These are phyloP conservation scores for Tephrocybe sp. DNA, from an alignment of 768 basidiomycete species.

Conservation along the genomic window DNA sequence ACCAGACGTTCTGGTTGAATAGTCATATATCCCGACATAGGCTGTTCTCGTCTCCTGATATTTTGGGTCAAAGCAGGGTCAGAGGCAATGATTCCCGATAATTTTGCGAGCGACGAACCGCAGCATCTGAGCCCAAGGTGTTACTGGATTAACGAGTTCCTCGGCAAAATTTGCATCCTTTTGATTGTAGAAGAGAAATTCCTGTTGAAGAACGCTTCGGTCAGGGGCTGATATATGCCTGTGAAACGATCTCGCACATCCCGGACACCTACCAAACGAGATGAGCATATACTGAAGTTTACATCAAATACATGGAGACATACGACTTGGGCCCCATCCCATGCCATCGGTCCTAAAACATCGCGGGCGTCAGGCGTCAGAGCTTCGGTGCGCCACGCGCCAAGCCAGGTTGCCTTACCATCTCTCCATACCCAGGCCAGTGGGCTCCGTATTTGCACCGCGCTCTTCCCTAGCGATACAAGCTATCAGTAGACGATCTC, in stretches of 20 bases:
- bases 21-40: constrained; percentile 21
- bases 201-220: constrained; percentile 41
- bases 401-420: constrained; percentile 43
- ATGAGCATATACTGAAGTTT: constrained; percentile 6
- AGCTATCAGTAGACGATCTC: background rate
- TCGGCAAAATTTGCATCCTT: constrained; percentile 68
- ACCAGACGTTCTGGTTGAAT: constrained; percentile 65
- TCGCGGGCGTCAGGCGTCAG: constrained; percentile 6
- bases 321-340: constrained; percentile 85
- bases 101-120: constrained; percentile 40
- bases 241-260: constrained; percentile 42
- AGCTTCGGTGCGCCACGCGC: constrained; percentile 7
- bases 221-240: constrained; percentile 16
- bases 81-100: background rate
- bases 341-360: constrained; percentile 55
- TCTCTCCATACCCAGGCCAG: constrained; percentile 85
- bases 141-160: constrained; percentile 54
- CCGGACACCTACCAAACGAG: constrained; percentile 41
- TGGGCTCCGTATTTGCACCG: constrained; percentile 77
- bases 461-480: constrained; percentile 65
- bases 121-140: constrained; percentile 77
- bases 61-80: background rate
- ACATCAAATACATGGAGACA: constrained; percentile 37
- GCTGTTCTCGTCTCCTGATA: constrained; percentile 17
- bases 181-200: constrained; percentile 84